Evolutionary conservation across 1,284 basidiomycete genomes (phyloP).

Genomic region (Puccinia triticina): DNA sequence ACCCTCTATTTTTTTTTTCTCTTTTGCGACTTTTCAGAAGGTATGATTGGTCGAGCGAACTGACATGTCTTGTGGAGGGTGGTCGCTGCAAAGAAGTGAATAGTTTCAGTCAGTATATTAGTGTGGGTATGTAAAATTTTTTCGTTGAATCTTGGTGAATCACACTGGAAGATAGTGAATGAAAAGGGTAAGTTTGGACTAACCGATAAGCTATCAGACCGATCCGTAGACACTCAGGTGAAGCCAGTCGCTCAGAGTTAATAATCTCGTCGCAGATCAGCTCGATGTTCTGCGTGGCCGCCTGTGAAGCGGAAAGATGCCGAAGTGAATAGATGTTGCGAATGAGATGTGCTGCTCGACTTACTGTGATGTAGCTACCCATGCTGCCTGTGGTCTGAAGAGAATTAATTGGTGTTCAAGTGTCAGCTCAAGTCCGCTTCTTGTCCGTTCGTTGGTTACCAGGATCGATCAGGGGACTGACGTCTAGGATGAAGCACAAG

Average conservation of each 20-base stretch:
- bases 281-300: conserved; percentile 97
- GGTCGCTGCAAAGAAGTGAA: conserved; percentile 67
- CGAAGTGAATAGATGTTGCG: no score
- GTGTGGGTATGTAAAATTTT: background rate
- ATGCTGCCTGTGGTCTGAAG: conserved; percentile 47
- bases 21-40: background rate
- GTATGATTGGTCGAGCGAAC: background rate
- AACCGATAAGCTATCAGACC: conserved; percentile 73
- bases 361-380: conserved; percentile 47
- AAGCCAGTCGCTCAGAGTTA: conserved; percentile 85
- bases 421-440: background rate
- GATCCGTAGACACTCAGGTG: conserved; percentile 74
- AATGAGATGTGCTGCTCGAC: background rate
- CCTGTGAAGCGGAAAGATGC: background rate
- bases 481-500: conserved; percentile 45
- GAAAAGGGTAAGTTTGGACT: conserved; percentile 7
- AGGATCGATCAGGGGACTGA: background rate
- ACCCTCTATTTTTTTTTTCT: background rate
- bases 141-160: no score
- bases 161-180: background rate
- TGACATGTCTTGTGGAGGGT: conserved; percentile 85
- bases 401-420: background rate
- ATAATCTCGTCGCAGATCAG: conserved; percentile 95
- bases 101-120: background rate
- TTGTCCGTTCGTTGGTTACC: no score